Evolutionary conservation across 352 stramenopile species (phyloP).

Genomic region (Pseudoperonospora humuli): DNA sequence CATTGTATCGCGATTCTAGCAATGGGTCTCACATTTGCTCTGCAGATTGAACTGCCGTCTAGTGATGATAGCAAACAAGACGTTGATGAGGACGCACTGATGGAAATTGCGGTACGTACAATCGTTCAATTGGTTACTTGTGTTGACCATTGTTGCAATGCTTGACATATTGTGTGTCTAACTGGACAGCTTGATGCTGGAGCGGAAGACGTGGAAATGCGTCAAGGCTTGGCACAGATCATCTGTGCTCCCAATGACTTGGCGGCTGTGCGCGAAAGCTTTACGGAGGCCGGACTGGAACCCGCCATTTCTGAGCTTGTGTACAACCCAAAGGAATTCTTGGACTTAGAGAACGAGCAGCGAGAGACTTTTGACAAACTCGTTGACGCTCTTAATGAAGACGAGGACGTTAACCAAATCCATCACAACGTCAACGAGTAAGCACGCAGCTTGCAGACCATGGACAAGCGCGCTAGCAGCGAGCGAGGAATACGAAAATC

Average conservation of each 20-base stretch:
- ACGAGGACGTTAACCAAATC: slow-evolving; percentile 76
- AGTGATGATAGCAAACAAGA: slow-evolving; percentile 3
- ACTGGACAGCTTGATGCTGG: slow-evolving; percentile 49
- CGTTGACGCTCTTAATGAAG: slow-evolving; percentile 63
- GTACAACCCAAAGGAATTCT: slow-evolving; percentile 74
- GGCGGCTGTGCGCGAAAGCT: slow-evolving; percentile 45
- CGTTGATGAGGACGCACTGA: slow-evolving; percentile 63
- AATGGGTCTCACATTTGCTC: slow-evolving; percentile 2
- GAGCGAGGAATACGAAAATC: slow-evolving; percentile 3
- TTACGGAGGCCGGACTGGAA: slow-evolving; percentile 47
- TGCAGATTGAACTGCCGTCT: slow-evolving; percentile 36
- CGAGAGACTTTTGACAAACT: slow-evolving; percentile 68
- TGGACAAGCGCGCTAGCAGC: not conserved
- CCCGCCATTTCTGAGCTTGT: slow-evolving; percentile 70
- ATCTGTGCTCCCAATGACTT: slow-evolving; percentile 64
- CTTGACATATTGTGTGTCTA: not conserved
- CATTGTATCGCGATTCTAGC: not conserved
- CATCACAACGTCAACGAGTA: slow-evolving; percentile 81
- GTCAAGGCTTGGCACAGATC: slow-evolving; percentile 55
- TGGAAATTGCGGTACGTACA: slow-evolving; percentile 63
- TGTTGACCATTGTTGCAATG: slow-evolving; percentile 1
- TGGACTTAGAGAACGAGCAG: slow-evolving; percentile 46
- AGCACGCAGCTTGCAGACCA: not conserved
- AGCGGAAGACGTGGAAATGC: slow-evolving; percentile 61
- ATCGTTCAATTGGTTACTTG: not conserved